Evolutionary conservation across 352 stramenopile genomes (phyloP).

Genomic region (Pythium phragmiticola): DNA sequence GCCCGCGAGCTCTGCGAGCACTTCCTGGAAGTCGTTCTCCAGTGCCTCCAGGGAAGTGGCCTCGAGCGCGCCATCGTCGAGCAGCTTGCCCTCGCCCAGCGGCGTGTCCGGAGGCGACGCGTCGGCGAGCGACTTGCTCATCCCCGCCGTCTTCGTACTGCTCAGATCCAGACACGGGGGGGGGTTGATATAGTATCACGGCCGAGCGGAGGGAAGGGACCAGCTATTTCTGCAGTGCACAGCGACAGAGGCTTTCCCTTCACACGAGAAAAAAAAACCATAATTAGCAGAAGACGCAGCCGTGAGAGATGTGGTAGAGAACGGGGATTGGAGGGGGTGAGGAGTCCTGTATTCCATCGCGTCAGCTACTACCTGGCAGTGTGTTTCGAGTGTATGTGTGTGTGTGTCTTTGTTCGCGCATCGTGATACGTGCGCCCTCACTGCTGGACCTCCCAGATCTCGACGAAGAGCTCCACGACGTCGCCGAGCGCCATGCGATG

Average conservation of each 20-base stretch:
- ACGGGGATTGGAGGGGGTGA: neutral
- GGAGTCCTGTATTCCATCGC: slow-evolving; percentile 12
- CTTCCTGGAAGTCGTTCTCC: slow-evolving; percentile 93
- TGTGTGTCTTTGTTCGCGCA: neutral
- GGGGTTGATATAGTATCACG: no score
- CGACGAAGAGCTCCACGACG: slow-evolving; percentile 84
- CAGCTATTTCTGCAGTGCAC: slow-evolving; percentile 12
- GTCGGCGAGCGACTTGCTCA: slow-evolving; percentile 34
- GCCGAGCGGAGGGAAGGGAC: no score
- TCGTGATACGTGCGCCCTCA: slow-evolving; percentile 14
- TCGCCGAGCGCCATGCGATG: slow-evolving; percentile 83
- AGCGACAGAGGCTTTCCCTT: neutral
- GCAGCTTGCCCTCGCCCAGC: slow-evolving; percentile 40
- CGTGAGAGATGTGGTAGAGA: neutral
- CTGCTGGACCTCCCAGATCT: slow-evolving; percentile 90
- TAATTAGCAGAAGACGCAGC: slow-evolving; percentile 14
- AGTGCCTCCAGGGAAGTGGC: slow-evolving; percentile 79
- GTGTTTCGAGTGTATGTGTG: no score
- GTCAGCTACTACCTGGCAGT: slow-evolving; percentile 1
- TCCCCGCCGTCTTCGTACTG: slow-evolving; percentile 7
- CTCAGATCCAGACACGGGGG: no score
- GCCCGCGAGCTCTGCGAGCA: slow-evolving; percentile 89
- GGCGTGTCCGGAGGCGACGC: slow-evolving; percentile 25
- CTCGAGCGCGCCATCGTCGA: slow-evolving; percentile 50
- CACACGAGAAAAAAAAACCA: neutral